Percentiles rank a stretch among this genome's conserved stretches.
These are phyloP conservation scores for Curvularia sp. DNA, from an alignment of 2,329 filamentous ascomycete genomes.

Conservation along the genomic window DNA sequence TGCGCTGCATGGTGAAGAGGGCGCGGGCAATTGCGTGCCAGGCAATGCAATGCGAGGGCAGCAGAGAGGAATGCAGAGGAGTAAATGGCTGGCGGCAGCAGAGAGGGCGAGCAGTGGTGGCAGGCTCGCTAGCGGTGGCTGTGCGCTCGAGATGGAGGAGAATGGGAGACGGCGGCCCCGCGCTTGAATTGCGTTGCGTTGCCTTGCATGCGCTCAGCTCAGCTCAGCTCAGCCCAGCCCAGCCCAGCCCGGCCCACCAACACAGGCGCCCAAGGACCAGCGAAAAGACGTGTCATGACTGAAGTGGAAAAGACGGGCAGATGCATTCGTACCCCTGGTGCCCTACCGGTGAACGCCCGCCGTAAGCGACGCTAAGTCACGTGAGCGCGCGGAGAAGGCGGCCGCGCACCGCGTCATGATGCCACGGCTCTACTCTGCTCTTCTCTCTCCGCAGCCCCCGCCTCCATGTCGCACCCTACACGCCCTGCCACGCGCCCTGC, in stretches of 20 bases:
- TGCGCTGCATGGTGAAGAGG: constrained; percentile 66
- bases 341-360: constrained; percentile 11
- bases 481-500: constrained; percentile 18
- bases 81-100: constrained; percentile 1
- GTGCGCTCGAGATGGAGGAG: constrained; percentile 27
- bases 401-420: constrained; percentile 16
- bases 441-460: constrained; percentile 8
- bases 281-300: constrained; percentile 14
- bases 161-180: constrained; percentile 16
- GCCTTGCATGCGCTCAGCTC: constrained; percentile 28
- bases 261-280: constrained; percentile 4
- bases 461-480: constrained; percentile 11
- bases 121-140: constrained; percentile 27
- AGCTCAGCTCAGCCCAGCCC: constrained; percentile 8
- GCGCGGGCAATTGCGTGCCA: constrained; percentile 27
- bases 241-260: neutral
- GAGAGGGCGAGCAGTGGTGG: constrained; percentile 10
- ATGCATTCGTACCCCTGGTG: constrained; percentile 5
- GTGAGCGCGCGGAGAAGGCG: constrained; percentile 16
- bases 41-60: constrained; percentile 9
- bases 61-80: constrained; percentile 5
- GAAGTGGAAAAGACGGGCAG: constrained; percentile 10
- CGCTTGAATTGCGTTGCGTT: constrained; percentile 33
- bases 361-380: constrained; percentile 17
- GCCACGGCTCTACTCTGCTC: constrained; percentile 1